A percentile compares a stretch with the other conserved stretches of the same genome.
Conservation (phyloP, 2,329 filamentous ascomycete species). For the Stagonosporopsis rhizophila region DNA sequence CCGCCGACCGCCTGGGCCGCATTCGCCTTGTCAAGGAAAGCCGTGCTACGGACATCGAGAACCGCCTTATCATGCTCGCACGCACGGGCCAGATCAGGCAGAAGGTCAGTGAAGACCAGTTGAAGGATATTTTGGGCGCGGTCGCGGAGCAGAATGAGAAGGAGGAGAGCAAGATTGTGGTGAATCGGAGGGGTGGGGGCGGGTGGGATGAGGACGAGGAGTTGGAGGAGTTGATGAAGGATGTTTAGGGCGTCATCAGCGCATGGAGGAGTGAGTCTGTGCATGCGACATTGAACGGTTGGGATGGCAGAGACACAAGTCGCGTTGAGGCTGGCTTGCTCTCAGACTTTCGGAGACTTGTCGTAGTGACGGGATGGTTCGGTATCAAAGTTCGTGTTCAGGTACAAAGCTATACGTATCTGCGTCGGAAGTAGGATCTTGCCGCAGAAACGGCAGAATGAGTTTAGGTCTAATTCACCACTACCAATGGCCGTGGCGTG, state of each 20-base stretch:
- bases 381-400: neutral
- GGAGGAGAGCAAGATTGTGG: constrained; percentile 77
- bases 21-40: constrained; percentile 96
- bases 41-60: constrained; percentile 88
- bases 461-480: constrained; percentile 21
- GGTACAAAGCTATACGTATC: neutral
- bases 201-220: constrained; percentile 82
- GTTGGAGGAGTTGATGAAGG: constrained; percentile 60
- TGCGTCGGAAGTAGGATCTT: neutral
- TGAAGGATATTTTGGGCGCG: constrained; percentile 88
- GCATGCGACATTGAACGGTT: too few species aligned
- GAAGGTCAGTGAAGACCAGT: constrained; percentile 90
- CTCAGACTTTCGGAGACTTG: neutral
- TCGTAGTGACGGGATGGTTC: neutral
- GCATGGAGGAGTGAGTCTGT: too few species aligned
- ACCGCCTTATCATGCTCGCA: constrained; percentile 89
- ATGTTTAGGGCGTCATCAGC: constrained; percentile 29
- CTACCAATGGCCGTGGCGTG: constrained; percentile 28
- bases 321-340: too few species aligned
- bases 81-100: constrained; percentile 82
- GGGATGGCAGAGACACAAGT: too few species aligned
- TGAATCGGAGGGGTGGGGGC: constrained; percentile 80
- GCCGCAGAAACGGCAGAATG: neutral
- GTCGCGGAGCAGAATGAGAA: constrained; percentile 75
- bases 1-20: constrained; percentile 88